phyloP scores from a whole-genome alignment of 2,329 filamentous ascomycete species.

The Gnomoniopsis sp. region DNA sequence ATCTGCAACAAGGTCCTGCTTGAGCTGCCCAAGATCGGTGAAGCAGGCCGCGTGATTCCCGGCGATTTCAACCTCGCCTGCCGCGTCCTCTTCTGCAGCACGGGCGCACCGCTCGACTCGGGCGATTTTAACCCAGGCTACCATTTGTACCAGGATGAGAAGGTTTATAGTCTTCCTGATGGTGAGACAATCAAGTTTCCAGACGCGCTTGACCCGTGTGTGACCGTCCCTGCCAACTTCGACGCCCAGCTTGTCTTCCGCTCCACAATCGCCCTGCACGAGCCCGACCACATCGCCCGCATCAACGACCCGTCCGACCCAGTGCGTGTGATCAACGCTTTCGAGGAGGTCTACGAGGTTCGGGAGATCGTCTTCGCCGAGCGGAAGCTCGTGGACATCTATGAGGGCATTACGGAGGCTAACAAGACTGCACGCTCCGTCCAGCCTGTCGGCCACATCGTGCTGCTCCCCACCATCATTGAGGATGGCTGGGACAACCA shows the following conservation, averaged over 20 bases:
- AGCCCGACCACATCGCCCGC: slow-evolving; percentile 22
- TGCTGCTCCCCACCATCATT: slow-evolving; percentile 41
- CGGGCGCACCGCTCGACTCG: not conserved
- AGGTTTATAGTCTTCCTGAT: slow-evolving; percentile 23
- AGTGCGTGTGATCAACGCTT: slow-evolving; percentile 34
- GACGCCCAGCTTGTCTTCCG: slow-evolving; percentile 41
- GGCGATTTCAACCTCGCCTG: slow-evolving; percentile 80
- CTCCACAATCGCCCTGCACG: slow-evolving; percentile 40
- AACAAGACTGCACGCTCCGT: slow-evolving; percentile 30
- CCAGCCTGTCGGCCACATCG: slow-evolving; percentile 42
- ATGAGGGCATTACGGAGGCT: slow-evolving; percentile 39
- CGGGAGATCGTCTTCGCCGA: slow-evolving; percentile 57
- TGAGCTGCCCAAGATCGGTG: slow-evolving; percentile 61
- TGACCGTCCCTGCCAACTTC: slow-evolving; percentile 34
- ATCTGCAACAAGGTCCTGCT: slow-evolving; percentile 64
- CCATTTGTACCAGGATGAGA: slow-evolving; percentile 15
- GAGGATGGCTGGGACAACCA: slow-evolving; percentile 46
- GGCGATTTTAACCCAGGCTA: not conserved
- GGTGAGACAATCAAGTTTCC: slow-evolving; percentile 11
- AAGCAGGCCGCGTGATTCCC: slow-evolving; percentile 55
- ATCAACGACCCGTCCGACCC: slow-evolving; percentile 27
- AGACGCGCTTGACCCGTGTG: slow-evolving; percentile 23
- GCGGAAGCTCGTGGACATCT: slow-evolving; percentile 37
- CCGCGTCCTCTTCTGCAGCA: slow-evolving; percentile 59
- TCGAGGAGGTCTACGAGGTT: slow-evolving; percentile 47